A percentile compares a stretch with the other conserved stretches of the same genome.
phyloP scores from a whole-genome alignment of 2,329 filamentous ascomycete species.

The Alternaria metachromatica region DNA sequence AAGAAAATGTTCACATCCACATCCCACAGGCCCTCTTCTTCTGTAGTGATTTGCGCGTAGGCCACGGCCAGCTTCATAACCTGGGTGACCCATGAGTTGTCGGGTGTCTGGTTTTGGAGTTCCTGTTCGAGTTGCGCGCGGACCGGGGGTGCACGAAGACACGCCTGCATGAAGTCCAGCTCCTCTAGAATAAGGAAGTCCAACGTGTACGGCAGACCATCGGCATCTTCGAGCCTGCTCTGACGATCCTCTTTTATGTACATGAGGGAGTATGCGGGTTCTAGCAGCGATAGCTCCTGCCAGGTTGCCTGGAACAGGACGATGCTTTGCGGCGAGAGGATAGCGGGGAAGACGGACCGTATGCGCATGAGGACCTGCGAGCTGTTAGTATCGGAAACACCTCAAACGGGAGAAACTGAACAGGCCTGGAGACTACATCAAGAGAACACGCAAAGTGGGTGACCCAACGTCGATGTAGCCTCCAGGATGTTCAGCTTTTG shows the following conservation, averaged over 20 bases:
- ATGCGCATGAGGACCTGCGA: constrained; percentile 79
- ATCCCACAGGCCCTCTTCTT: constrained; percentile 95
- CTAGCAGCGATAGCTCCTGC: constrained; percentile 80
- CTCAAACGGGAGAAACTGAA: neutral
- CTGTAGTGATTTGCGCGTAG: constrained; percentile 87
- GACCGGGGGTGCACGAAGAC: constrained; percentile 85
- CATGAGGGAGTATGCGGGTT: constrained; percentile 76
- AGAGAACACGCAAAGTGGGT: neutral
- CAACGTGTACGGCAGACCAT: constrained; percentile 90
- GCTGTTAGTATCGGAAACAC: constrained; percentile 49
- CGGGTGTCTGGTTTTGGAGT: constrained; percentile 65
- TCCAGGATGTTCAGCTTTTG: neutral
- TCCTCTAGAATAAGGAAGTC: constrained; percentile 95
- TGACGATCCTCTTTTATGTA: constrained; percentile 88
- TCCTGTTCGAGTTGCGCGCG: constrained; percentile 87
- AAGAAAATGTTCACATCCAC: constrained; percentile 95
- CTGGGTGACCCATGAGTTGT: constrained; percentile 78
- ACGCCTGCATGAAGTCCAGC: constrained; percentile 91
- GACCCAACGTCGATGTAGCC: neutral
- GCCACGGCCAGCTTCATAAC: constrained; percentile 84
- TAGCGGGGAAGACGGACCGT: constrained; percentile 78
- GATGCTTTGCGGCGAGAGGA: constrained; percentile 82
- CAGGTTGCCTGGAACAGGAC: constrained; percentile 86
- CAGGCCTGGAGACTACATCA: neutral
- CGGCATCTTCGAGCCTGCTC: constrained; percentile 85